phyloP scores from a whole-genome alignment of 2,329 filamentous ascomycete genomes.

The Neurospora crassa region DNA sequence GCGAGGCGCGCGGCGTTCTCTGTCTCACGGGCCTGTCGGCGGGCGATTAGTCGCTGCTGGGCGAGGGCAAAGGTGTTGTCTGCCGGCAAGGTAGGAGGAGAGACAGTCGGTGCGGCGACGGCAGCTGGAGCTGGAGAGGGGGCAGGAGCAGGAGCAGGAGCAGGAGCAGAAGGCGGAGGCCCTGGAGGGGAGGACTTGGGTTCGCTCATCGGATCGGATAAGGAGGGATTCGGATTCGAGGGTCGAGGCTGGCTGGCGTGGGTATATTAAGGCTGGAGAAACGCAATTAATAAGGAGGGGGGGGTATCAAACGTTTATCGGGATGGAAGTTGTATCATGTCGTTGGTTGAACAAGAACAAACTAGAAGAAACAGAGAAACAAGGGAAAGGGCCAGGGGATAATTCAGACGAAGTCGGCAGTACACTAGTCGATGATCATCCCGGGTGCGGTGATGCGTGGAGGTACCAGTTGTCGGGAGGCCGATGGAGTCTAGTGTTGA shows the following conservation, averaged over 20 bases:
- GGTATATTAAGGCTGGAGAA: neutral
- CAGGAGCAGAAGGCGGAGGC: neutral
- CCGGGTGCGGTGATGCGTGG: neutral
- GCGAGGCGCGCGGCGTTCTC: slow-evolving; percentile 49
- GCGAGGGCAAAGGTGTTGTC: slow-evolving; percentile 67
- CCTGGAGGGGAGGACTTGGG: neutral
- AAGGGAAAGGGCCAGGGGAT: neutral
- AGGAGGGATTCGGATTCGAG: neutral
- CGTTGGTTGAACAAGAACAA: neutral
- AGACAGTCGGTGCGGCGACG: slow-evolving; percentile 1
- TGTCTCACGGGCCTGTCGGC: slow-evolving; percentile 66
- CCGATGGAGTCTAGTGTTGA: neutral
- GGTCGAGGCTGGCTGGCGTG: neutral
- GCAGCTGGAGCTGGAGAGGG: neutral
- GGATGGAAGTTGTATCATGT: neutral
- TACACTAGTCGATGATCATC: neutral
- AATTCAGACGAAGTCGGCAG: neutral
- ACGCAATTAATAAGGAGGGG: neutral
- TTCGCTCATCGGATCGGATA: slow-evolving; percentile 11
- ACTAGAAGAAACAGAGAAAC: neutral
- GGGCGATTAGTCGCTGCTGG: slow-evolving; percentile 75
- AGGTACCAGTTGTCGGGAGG: neutral
- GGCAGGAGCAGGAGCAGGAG: neutral
- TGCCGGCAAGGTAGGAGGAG: slow-evolving; percentile 64
- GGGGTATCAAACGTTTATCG: neutral